Evolutionary conservation across 768 basidiomycete species (phyloP).

Genomic region (Boletellus ananas): DNA sequence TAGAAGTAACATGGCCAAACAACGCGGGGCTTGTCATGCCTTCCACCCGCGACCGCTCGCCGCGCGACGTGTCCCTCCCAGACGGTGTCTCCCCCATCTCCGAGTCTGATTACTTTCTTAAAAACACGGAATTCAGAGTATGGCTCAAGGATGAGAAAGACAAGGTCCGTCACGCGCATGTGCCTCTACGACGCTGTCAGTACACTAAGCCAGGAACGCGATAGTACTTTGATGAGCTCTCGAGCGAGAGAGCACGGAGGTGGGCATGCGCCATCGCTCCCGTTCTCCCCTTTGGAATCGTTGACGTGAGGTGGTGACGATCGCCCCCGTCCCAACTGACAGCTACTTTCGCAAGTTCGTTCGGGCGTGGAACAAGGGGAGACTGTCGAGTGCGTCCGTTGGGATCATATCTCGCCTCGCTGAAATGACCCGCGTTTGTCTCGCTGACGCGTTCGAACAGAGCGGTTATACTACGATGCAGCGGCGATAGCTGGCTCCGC

Average conservation of each 20-base stretch:
- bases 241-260: constrained; percentile 77
- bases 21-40: constrained; percentile 7
- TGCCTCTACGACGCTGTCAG: neutral
- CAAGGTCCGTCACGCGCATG: constrained; percentile 39
- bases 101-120: constrained; percentile 86
- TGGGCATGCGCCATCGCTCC: constrained; percentile 33
- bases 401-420: neutral
- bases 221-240: constrained; percentile 85
- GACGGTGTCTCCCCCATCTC: constrained; percentile 58
- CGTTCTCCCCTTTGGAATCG: constrained; percentile 25
- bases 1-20: constrained; percentile 8
- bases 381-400: constrained; percentile 50
- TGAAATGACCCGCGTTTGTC: neutral
- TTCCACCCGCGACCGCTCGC: constrained; percentile 32
- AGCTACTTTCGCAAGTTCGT: constrained; percentile 95
- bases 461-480: constrained; percentile 57
- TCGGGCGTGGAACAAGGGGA: constrained; percentile 84
- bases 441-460: constrained; percentile 16
- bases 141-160: constrained; percentile 79
- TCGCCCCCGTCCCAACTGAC: constrained; percentile 1
- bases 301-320: constrained; percentile 12
- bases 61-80: constrained; percentile 41
- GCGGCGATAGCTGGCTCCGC: constrained; percentile 52
- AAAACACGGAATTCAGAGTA: constrained; percentile 77
- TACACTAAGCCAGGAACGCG: constrained; percentile 16